These are phyloP conservation scores for Penicillium goetzii DNA, from an alignment of 495 filamentous ascomycete genomes.

Conservation along the genomic window DNA sequence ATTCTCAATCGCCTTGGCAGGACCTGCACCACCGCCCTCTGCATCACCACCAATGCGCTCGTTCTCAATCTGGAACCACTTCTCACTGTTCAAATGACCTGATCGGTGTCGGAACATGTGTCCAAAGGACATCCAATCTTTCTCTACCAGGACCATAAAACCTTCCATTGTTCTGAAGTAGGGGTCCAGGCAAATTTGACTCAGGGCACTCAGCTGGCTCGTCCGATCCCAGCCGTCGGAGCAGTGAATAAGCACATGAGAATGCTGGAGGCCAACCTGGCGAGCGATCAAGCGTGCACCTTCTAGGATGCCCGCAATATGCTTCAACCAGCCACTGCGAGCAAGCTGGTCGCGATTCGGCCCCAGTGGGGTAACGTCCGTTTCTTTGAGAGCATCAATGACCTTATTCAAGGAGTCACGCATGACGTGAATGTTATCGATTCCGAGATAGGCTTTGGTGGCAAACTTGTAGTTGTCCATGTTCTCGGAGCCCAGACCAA, in stretches of 20 bases:
- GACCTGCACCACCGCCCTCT: conserved; percentile 59
- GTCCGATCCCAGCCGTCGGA: conserved; percentile 99
- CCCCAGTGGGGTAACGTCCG: conserved; percentile 81
- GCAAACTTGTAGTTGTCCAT: conserved; percentile 97
- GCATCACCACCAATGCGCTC: conserved; percentile 56
- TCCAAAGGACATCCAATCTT: conserved; percentile 97
- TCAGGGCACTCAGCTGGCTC: conserved; percentile 90
- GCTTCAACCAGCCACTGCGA: conserved; percentile 90
- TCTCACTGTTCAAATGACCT: conserved; percentile 84
- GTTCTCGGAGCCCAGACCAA: conserved; percentile 93
- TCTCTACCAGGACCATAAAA: conserved; percentile 93
- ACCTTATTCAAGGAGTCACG: conserved; percentile 87
- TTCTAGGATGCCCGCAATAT: conserved; percentile 83
- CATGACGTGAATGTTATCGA: conserved; percentile 99
- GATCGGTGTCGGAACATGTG: conserved; percentile 95
- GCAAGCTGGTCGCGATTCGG: conserved; percentile 81
- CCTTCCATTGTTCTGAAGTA: conserved; percentile 95
- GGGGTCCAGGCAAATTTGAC: conserved; percentile 92
- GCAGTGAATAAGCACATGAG: conserved; percentile 95
- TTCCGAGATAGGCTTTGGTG: conserved; percentile 92
- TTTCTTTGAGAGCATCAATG: conserved; percentile 87
- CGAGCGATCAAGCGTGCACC: conserved; percentile 82
- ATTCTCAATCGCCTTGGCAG: conserved; percentile 75
- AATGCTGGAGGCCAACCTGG: conserved; percentile 88
- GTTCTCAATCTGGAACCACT: conserved; percentile 91